phyloP scores from a whole-genome alignment of 495 filamentous ascomycete species.

The Neurospora sp. region DNA sequence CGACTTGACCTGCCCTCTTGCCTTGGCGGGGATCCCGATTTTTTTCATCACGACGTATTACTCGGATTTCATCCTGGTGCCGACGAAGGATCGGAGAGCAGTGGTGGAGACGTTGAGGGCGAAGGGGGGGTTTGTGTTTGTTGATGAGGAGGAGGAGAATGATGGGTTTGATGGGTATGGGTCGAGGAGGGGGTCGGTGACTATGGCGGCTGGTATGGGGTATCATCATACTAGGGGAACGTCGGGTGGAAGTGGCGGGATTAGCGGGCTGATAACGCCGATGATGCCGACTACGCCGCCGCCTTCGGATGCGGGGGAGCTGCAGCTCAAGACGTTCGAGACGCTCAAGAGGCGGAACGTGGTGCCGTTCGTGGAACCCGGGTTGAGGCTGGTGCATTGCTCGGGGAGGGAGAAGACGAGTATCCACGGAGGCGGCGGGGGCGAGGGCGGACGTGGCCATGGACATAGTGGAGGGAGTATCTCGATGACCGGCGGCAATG shows the following conservation, averaged over 20 bases:
- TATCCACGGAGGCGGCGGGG: slow-evolving; percentile 12
- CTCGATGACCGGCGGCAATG: background rate
- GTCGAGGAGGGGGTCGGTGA: background rate
- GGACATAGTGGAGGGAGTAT: background rate
- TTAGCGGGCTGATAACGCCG: background rate
- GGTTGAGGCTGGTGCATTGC: slow-evolving; percentile 71
- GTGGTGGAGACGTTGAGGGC: slow-evolving; percentile 70
- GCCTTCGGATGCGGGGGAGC: slow-evolving; percentile 61
- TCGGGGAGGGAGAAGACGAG: slow-evolving; percentile 44
- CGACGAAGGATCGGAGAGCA: slow-evolving; percentile 54
- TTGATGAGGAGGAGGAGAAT: slow-evolving; percentile 25
- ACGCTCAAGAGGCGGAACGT: slow-evolving; percentile 65
- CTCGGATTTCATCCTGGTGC: slow-evolving; percentile 92
- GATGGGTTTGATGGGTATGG: background rate
- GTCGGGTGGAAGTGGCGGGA: slow-evolving; percentile 28
- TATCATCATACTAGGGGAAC: slow-evolving; percentile 32
- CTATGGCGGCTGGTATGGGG: slow-evolving; percentile 15
- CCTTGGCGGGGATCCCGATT: slow-evolving; percentile 85
- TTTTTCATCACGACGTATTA: slow-evolving; percentile 99
- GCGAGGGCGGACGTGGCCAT: slow-evolving; percentile 1
- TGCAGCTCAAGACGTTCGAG: slow-evolving; percentile 74
- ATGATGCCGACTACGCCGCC: slow-evolving; percentile 58
- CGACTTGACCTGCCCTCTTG: slow-evolving; percentile 83
- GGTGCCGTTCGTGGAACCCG: slow-evolving; percentile 55
- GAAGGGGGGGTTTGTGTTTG: slow-evolving; percentile 67